Conservation (phyloP, 2,329 filamentous ascomycete species). For the Berkeleyomyces rouxiae region DNA sequence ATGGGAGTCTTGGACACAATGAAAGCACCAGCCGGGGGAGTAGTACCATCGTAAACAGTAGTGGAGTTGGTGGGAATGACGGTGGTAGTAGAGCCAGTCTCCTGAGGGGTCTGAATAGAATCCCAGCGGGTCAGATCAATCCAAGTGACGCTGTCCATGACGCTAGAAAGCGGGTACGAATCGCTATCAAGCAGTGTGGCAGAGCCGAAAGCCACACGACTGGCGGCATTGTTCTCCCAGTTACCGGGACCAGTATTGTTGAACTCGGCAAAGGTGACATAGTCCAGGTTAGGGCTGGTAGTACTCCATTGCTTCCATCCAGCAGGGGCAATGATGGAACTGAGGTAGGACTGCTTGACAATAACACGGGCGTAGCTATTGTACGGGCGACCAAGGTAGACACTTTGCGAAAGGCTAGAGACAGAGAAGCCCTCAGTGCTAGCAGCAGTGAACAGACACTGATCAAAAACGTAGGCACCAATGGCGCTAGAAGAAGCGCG, state of each 20-base stretch:
- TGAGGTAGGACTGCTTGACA: slow-evolving; percentile 33
- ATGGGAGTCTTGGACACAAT: slow-evolving; percentile 18
- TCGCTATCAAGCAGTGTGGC: slow-evolving; percentile 17
- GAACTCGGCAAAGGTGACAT: slow-evolving; percentile 42
- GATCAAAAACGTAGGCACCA: slow-evolving; percentile 22
- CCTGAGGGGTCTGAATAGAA: slow-evolving; percentile 15
- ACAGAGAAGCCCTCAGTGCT: slow-evolving; percentile 6
- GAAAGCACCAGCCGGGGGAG: slow-evolving; percentile 19
- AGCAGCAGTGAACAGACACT: slow-evolving; percentile 20
- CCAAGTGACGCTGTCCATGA: slow-evolving; percentile 18
- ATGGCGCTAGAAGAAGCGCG: slow-evolving; percentile 22
- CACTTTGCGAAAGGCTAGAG: not conserved
- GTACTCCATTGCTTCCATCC: slow-evolving; percentile 43
- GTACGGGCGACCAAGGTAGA: slow-evolving; percentile 34
- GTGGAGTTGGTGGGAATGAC: slow-evolving; percentile 9
- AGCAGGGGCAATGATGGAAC: slow-evolving; percentile 37
- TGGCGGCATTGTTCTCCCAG: slow-evolving; percentile 34
- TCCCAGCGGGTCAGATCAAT: slow-evolving; percentile 18
- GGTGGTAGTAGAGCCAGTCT: not conserved
- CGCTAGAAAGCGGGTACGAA: slow-evolving; percentile 16
- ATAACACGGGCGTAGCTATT: slow-evolving; percentile 29
- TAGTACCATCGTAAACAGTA: slow-evolving; percentile 18
- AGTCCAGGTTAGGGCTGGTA: slow-evolving; percentile 28
- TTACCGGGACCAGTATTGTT: slow-evolving; percentile 38
- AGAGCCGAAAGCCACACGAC: slow-evolving; percentile 16